Conservation (phyloP, 2,329 filamentous ascomycete species). For the Scedosporium aurantiacum region DNA sequence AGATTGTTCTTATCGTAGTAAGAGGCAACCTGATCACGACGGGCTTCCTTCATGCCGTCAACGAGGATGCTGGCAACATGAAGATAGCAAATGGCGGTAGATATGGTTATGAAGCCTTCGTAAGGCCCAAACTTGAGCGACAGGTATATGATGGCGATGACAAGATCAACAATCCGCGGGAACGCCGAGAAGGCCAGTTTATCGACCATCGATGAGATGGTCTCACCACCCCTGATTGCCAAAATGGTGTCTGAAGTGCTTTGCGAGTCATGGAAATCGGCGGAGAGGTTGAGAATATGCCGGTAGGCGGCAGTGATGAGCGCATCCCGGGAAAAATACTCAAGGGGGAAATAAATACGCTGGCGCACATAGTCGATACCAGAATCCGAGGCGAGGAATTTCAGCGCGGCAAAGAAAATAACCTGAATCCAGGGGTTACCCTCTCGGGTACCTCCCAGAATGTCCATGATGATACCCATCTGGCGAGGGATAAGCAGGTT, state of each 20-base stretch:
- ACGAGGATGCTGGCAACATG: constrained; percentile 43
- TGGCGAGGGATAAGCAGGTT: constrained; percentile 73
- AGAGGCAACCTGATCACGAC: constrained; percentile 39
- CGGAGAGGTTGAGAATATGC: constrained; percentile 49
- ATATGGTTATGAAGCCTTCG: constrained; percentile 50
- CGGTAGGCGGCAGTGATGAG: constrained; percentile 45
- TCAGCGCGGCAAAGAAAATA: constrained; percentile 37
- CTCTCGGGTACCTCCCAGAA: constrained; percentile 40
- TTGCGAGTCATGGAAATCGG: constrained; percentile 51
- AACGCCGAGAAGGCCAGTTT: constrained; percentile 45
- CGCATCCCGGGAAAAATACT: constrained; percentile 44
- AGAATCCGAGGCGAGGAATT: constrained; percentile 41
- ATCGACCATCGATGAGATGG: constrained; percentile 45
- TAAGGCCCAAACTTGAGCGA: constrained; percentile 48
- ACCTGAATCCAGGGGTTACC: constrained; percentile 42
- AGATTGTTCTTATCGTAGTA: constrained; percentile 45
- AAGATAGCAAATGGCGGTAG: constrained; percentile 45
- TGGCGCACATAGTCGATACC: constrained; percentile 42
- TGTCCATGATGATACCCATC: constrained; percentile 67
- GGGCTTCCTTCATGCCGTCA: constrained; percentile 34
- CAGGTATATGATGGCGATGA: constrained; percentile 48
- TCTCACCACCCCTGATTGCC: constrained; percentile 42
- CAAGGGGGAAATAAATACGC: constrained; percentile 47
- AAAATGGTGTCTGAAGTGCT: constrained; percentile 47
- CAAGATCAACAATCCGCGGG: constrained; percentile 50